Evolutionary conservation across 2,329 filamentous ascomycete species (phyloP).

Genomic region (Penicillium sp.): DNA sequence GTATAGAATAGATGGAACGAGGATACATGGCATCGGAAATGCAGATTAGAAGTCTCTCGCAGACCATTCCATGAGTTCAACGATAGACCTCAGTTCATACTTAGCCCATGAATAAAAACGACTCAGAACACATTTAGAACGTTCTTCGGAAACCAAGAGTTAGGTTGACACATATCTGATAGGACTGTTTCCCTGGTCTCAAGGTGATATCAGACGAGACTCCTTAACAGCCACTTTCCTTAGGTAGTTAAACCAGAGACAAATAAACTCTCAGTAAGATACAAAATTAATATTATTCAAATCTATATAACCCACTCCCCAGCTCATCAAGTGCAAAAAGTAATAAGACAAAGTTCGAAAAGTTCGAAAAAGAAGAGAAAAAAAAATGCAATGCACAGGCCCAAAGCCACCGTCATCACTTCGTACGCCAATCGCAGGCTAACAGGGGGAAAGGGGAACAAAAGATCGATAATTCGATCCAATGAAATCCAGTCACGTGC

Average conservation of each 20-base stretch:
- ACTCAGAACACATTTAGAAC: too few species aligned
- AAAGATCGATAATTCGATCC: not conserved
- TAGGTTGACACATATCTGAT: too few species aligned
- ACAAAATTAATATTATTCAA: constrained; percentile 20
- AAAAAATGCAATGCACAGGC: constrained; percentile 13
- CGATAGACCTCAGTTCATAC: too few species aligned
- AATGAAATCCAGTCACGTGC: not conserved
- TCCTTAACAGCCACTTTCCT: too few species aligned
- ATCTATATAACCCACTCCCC: constrained; percentile 13
- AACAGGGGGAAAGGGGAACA: not conserved
- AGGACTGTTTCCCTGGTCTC: too few species aligned
- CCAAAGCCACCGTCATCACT: constrained; percentile 27
- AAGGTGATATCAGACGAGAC: too few species aligned
- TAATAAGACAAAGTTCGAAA: constrained; percentile 24
- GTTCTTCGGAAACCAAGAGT: too few species aligned
- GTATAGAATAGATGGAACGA: too few species aligned
- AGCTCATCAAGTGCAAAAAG: constrained; percentile 8
- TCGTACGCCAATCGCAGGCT: constrained; percentile 26
- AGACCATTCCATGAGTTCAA: too few species aligned
- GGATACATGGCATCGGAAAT: too few species aligned
- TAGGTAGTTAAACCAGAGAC: too few species aligned
- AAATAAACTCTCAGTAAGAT: not conserved
- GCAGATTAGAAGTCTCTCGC: not conserved
- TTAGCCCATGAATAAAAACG: too few species aligned
- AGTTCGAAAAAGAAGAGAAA: constrained; percentile 9